Conservation (phyloP, 2,329 filamentous ascomycete species). For the Penicillium sp. region DNA sequence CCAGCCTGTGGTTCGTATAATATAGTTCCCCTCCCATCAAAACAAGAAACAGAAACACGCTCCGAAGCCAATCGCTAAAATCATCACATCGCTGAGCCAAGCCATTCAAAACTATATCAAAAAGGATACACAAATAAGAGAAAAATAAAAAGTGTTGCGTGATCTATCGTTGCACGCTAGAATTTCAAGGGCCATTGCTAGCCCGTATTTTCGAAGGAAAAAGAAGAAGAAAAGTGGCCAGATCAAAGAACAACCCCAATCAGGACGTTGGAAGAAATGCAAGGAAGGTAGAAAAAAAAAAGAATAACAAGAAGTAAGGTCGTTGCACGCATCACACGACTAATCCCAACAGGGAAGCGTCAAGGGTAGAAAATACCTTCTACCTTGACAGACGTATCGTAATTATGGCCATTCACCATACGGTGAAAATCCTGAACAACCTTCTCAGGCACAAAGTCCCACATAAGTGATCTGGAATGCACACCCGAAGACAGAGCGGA, state of each 20-base stretch:
- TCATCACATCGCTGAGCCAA: constrained; percentile 6
- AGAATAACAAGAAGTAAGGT: neutral
- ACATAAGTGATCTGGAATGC: constrained; percentile 87
- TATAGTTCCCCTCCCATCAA: constrained; percentile 13
- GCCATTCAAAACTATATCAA: neutral
- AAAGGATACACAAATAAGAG: constrained; percentile 6
- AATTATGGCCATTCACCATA: constrained; percentile 78
- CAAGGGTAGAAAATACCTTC: constrained; percentile 24
- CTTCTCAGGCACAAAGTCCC: constrained; percentile 89
- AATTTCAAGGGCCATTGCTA: constrained; percentile 16
- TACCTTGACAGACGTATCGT: constrained; percentile 40
- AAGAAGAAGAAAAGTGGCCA: neutral
- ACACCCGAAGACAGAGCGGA: constrained; percentile 66
- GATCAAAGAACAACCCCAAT: neutral
- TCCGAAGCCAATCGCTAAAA: constrained; percentile 17
- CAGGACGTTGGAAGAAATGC: neutral
- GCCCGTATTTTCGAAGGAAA: constrained; percentile 4
- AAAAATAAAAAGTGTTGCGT: constrained; percentile 10
- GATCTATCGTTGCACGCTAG: constrained; percentile 19
- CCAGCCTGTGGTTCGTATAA: constrained; percentile 12
- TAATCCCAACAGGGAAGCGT: neutral
- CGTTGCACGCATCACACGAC: neutral
- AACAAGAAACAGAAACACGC: constrained; percentile 16
- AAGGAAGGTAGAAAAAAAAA: constrained; percentile 2
- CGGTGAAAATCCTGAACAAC: constrained; percentile 90